Evolutionary conservation across 2,329 filamentous ascomycete genomes (phyloP), one percentile per base, ranked within the genome.

Genomic region (Alternaria panax): DNA sequence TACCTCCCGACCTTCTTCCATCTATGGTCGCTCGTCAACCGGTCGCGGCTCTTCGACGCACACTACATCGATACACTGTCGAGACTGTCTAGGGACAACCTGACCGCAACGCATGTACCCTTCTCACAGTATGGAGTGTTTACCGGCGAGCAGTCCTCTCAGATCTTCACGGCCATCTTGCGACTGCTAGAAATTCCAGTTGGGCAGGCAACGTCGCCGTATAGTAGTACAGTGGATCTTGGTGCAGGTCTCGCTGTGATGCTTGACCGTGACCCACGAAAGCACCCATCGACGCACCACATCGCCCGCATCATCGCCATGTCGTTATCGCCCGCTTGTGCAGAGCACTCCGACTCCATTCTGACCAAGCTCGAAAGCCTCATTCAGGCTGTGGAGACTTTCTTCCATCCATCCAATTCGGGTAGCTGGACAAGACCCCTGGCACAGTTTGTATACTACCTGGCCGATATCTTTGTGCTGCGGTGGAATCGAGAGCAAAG

Each of bases 401-500:
- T 99, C 79, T 99, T 97, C 83, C 95, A 99, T 72, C 95, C 95
- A 2, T 99, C 95, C 2, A 99, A 99, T 77, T 92, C 94, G 52
- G 95, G 95, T 14, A 83, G 83, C 14, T 99, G 95, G 95, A 96
- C 94, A 1, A 92, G 88, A 70, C 91, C 94, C 65, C 82, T 99
- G 42, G 90, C 93, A 3, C 94, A 98, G 78, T 84, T 99, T 54
- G 92, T 95, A 5, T 93, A 93, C 75, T 97, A 96, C 78, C 84
- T 99, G 6, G 90, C 93, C 2, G 95, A 99, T 76, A 93, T 96
- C 71, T 99, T 99, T 77, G 92, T 99, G 42, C 95, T 96, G 80
- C 89, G 95, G 52, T 99, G 93, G 93, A 98, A 99, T 75, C 88
- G 94, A 52, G 95, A 99, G 79, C 90, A 91, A 75, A 96, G 88